Conservation (phyloP, 2,329 filamentous ascomycete species). For the Alternaria brassicae region DNA sequence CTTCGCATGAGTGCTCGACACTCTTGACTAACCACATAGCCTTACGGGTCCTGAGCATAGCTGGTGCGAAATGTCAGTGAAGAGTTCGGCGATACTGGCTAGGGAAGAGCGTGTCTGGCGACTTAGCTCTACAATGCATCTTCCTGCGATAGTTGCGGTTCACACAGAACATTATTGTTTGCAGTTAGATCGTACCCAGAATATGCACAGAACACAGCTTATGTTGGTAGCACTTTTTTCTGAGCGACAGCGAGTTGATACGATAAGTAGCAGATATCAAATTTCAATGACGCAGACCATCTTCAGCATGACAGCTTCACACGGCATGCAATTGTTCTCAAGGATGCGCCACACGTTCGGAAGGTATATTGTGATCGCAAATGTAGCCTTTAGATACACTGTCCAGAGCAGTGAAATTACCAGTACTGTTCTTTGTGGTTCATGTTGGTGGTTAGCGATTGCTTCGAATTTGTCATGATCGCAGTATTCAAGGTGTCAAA, state of each 20-base stretch:
- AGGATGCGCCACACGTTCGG: background rate
- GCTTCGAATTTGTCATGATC: background rate
- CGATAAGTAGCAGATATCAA: background rate
- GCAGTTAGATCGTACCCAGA: background rate
- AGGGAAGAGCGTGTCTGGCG: background rate
- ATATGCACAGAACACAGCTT: background rate
- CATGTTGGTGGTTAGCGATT: background rate
- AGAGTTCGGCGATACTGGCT: background rate
- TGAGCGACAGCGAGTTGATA: background rate
- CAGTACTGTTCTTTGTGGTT: background rate
- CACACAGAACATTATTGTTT: background rate
- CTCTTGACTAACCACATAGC: background rate
- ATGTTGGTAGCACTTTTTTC: background rate
- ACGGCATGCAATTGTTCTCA: background rate
- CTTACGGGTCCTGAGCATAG: background rate
- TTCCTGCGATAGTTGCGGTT: background rate
- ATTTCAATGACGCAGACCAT: background rate
- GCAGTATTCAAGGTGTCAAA: too few species aligned
- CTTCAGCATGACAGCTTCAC: background rate
- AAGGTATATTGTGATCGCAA: background rate
- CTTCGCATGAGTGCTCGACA: background rate
- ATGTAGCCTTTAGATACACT: background rate
- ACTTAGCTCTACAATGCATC: background rate
- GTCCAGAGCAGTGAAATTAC: background rate
- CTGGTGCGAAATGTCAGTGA: background rate